These are phyloP conservation scores for Penicillium thymicola DNA, from an alignment of 2,329 filamentous ascomycete species.

Conservation along the genomic window DNA sequence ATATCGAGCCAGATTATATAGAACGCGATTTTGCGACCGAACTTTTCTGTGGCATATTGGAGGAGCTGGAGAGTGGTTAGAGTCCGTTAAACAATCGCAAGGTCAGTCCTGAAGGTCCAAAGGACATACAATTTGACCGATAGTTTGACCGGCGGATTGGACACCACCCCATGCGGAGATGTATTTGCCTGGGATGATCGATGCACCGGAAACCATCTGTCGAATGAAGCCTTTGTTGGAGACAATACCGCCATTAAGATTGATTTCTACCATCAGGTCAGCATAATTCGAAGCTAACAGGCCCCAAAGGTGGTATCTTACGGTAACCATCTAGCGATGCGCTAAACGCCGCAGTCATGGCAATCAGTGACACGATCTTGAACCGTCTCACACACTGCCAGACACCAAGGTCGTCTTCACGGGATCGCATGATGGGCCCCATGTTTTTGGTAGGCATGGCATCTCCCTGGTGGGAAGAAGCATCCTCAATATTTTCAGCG, in stretches of 20 bases:
- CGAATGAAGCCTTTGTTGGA: conserved; percentile 44
- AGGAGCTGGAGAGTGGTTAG: conserved; percentile 21
- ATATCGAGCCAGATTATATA: conserved; percentile 37
- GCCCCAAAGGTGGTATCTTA: conserved; percentile 12
- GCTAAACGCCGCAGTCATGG: conserved; percentile 43
- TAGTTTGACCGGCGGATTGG: conserved; percentile 38
- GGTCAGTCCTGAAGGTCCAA: too few species aligned
- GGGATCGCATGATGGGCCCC: conserved; percentile 35
- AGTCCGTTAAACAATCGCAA: background rate
- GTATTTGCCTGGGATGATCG: conserved; percentile 36
- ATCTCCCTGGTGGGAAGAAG: background rate
- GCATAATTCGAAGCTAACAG: background rate
- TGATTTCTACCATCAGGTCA: conserved; percentile 22
- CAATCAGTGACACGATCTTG: conserved; percentile 36
- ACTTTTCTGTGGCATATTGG: conserved; percentile 36
- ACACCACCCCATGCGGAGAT: conserved; percentile 43
- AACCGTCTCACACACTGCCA: conserved; percentile 38
- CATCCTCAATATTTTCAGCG: conserved; percentile 6
- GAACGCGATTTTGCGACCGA: conserved; percentile 38
- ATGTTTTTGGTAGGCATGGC: background rate
- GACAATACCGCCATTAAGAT: conserved; percentile 40
- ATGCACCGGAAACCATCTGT: conserved; percentile 34
- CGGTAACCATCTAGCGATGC: conserved; percentile 46
- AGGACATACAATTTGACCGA: conserved; percentile 38
- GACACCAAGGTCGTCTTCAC: conserved; percentile 38